Base-by-base conservation (phyloP, 2,329 filamentous ascomycete species). In the Cercospora citrullina region DNA sequence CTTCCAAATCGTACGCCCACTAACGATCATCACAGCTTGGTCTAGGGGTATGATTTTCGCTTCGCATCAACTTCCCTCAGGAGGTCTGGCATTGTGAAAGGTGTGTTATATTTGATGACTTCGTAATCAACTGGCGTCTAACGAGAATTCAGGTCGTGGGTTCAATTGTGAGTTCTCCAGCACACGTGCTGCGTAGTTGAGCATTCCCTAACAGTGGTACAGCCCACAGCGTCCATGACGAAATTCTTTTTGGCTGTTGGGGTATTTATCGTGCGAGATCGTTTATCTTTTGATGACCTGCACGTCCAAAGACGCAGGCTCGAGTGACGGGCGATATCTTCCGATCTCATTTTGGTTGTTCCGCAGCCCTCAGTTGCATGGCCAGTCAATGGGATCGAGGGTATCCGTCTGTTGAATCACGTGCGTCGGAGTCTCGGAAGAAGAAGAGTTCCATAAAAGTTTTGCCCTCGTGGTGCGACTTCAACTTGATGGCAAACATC, bases 11-110 rank as follows among this genome's bases (percentile, higher is more conserved):
- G 9, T 5, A 5, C 48, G 9, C 12, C 23, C 5, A n/a, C 48
- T 55, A n/a, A 55, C 3, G 23, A 23, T n/a, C 23, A 6, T 4
- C 5, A 0, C 6, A 53, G 61, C 61, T 63, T 63, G 62, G 62
- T 64, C 62, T 64, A 64, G 62, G 62, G 62, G 62, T 64, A 64
- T 64, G 62, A 64, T 64, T 64, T 64, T 64, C 62, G 62, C 62
- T 64, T 64, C 62, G 62, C 62, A 64, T 48, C 9, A n/a, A 18
- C 23, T 6, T 58, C 23, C 21, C 18, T 6, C 2, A 30, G 62
- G 48, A 53, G 28, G 4, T 55, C 8, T 48, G 45, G 12, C 30
- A 42, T 12, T 64, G 62, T 64, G 62, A 64, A 64, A 64, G 62
- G 45, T 48, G 45, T 48, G 45, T 48, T 12, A 4, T 12, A 48